phyloP scores from a whole-genome alignment of 1,139 yeast species.

The Hansenula anomala region DNA sequence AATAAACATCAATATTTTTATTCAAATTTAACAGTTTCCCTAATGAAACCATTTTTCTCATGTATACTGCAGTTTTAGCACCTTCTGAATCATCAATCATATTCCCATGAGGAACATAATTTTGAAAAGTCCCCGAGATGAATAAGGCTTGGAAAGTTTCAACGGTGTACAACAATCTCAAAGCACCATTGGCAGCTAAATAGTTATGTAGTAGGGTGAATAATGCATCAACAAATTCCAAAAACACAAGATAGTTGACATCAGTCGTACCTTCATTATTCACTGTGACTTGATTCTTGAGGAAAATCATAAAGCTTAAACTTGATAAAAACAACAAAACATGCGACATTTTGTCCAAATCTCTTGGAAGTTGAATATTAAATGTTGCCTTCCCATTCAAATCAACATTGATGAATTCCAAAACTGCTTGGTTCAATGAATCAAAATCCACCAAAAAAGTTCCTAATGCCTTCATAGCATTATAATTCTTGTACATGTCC shows the following conservation, averaged over 20 bases:
- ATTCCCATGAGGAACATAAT: conserved; percentile 10
- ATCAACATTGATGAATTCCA: background rate
- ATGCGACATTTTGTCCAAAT: background rate
- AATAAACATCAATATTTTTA: conserved; percentile 11
- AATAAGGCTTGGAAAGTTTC: background rate
- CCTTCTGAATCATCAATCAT: conserved; percentile 10
- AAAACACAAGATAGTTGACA: background rate
- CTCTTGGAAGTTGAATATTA: background rate
- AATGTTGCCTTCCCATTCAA: background rate
- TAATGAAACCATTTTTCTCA: conserved; percentile 7
- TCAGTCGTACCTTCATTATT: background rate
- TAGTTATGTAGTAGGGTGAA: background rate
- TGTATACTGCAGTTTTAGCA: background rate
- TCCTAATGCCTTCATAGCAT: background rate
- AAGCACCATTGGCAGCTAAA: background rate
- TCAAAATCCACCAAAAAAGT: background rate
- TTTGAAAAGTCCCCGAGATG: conserved; percentile 2
- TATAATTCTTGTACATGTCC: background rate
- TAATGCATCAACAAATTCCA: background rate
- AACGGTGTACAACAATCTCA: background rate
- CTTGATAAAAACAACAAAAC: background rate
- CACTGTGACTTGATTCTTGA: background rate
- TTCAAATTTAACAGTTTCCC: conserved; percentile 9
- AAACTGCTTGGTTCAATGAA: background rate
- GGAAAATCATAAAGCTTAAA: background rate